These are phyloP conservation scores for Pichia pseudocactophila DNA, from an alignment of 805 yeast genomes.

Conservation along the genomic window DNA sequence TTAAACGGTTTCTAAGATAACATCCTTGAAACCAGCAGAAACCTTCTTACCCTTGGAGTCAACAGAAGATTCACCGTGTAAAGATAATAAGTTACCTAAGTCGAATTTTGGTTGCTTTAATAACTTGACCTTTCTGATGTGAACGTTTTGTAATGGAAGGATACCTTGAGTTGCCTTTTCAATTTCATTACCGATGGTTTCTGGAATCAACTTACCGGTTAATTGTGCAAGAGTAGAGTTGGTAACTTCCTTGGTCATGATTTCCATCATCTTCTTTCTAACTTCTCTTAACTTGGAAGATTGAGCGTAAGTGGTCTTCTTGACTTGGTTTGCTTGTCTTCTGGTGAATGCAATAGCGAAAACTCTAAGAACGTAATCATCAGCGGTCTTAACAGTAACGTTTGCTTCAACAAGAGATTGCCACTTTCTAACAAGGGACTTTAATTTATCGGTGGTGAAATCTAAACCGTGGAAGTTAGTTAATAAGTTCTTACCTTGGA, in stretches of 20 bases:
- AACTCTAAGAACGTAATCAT: conserved; percentile 93
- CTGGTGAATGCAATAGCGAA: conserved; percentile 98
- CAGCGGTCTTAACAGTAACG: conserved; percentile 96
- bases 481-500: conserved; percentile 95
- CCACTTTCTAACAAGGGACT: conserved; percentile 98
- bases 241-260: conserved; percentile 93
- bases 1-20: conserved; percentile 95
- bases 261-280: conserved; percentile 94
- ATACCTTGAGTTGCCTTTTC: conserved; percentile 92
- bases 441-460: conserved; percentile 95
- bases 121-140: conserved; percentile 97
- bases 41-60: conserved; percentile 98
- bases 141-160: conserved; percentile 97
- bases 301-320: conserved; percentile 97
- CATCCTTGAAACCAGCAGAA: conserved; percentile 93
- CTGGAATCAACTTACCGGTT: conserved; percentile 95
- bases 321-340: conserved; percentile 93
- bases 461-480: conserved; percentile 99
- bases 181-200: conserved; percentile 97
- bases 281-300: conserved; percentile 94
- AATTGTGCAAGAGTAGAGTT: conserved; percentile 93
- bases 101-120: conserved; percentile 99
- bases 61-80: conserved; percentile 91
- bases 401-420: conserved; percentile 97
- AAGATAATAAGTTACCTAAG: conserved; percentile 89